phyloP scores from a whole-genome alignment of 2,329 filamentous ascomycete genomes.

The Malbranchea cinnamomea region DNA sequence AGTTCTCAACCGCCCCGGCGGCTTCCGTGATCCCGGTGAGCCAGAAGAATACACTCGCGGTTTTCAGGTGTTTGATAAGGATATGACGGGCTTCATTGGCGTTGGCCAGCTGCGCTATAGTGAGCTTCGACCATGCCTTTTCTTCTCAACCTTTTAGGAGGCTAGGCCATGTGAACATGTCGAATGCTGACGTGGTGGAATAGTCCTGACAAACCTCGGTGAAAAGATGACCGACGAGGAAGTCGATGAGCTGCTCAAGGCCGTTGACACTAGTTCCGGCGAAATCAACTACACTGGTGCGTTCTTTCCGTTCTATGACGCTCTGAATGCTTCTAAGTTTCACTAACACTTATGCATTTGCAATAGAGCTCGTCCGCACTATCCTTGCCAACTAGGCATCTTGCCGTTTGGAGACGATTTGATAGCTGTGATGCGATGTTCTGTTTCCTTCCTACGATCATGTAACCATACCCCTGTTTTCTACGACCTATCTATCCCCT shows the following conservation, averaged over 20 bases:
- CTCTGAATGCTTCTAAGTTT: slow-evolving; percentile 4
- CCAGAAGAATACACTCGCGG: slow-evolving; percentile 97
- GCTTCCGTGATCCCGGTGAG: slow-evolving; percentile 95
- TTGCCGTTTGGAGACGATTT: slow-evolving; percentile 1
- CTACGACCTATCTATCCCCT: too few relatives aligned
- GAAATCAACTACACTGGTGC: slow-evolving; percentile 95
- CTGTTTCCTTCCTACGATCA: too few relatives aligned
- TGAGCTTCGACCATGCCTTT: slow-evolving; percentile 16
- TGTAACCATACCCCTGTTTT: too few relatives aligned
- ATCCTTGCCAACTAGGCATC: slow-evolving; percentile 62
- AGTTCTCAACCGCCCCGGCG: slow-evolving; percentile 90
- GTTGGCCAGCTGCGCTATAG: slow-evolving; percentile 93
- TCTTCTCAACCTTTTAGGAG: not conserved
- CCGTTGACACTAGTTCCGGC: slow-evolving; percentile 85
- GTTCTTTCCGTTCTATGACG: slow-evolving; percentile 16
- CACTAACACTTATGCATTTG: slow-evolving; percentile 8
- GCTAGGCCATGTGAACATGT: not conserved
- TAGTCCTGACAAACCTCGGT: slow-evolving; percentile 85
- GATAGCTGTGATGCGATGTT: too few relatives aligned
- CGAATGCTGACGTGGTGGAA: not conserved
- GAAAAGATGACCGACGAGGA: slow-evolving; percentile 99
- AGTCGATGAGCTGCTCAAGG: slow-evolving; percentile 96
- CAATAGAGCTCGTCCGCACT: slow-evolving; percentile 62
- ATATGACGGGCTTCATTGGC: slow-evolving; percentile 94
- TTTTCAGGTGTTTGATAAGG: slow-evolving; percentile 99